Percentiles rank a stretch among this genome's conserved stretches.
phyloP scores from a whole-genome alignment of 768 basidiomycete species.

The Macrolepiota dolichaula region DNA sequence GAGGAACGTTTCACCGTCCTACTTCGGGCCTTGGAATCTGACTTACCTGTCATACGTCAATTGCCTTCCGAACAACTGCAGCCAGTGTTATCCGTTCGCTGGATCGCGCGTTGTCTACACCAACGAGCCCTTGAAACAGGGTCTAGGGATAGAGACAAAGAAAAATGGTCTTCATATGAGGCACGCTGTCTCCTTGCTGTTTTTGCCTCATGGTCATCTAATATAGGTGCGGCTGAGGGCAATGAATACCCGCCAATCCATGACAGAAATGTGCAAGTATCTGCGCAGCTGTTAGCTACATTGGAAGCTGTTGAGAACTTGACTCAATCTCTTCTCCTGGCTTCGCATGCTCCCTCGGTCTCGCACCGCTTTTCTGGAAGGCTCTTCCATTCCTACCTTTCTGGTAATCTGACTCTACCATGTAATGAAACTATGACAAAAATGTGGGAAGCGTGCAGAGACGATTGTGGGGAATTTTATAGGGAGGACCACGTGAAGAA shows the following conservation, averaged over 20 bases:
- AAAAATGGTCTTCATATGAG: slow-evolving; percentile 68
- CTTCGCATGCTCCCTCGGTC: slow-evolving; percentile 40
- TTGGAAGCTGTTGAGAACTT: slow-evolving; percentile 60
- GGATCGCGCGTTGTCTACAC: slow-evolving; percentile 52
- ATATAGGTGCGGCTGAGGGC: slow-evolving; percentile 2
- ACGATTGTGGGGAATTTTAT: slow-evolving; percentile 44
- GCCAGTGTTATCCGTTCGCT: slow-evolving; percentile 57
- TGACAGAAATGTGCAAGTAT: slow-evolving; percentile 65
- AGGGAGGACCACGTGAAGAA: slow-evolving; percentile 45
- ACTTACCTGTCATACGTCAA: slow-evolving; percentile 41
- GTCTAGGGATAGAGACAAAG: slow-evolving; percentile 58
- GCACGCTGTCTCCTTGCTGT: slow-evolving; percentile 56
- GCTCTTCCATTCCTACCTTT: slow-evolving; percentile 53
- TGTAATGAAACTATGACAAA: slow-evolving; percentile 23
- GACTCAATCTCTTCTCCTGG: slow-evolving; percentile 57
- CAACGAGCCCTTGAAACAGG: slow-evolving; percentile 45
- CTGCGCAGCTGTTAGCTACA: slow-evolving; percentile 59
- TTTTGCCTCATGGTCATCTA: slow-evolving; percentile 29
- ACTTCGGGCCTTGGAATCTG: slow-evolving; percentile 53
- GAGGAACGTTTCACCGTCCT: slow-evolving; percentile 53
- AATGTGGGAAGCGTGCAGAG: slow-evolving; percentile 45
- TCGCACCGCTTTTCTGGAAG: slow-evolving; percentile 55
- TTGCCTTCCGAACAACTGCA: slow-evolving; percentile 46
- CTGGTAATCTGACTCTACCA: slow-evolving; percentile 21
- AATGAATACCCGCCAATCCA: slow-evolving; percentile 34